Evolutionary conservation across 2,329 filamentous ascomycete genomes (phyloP).

Genomic region (Ascocoryne sarcoides): DNA sequence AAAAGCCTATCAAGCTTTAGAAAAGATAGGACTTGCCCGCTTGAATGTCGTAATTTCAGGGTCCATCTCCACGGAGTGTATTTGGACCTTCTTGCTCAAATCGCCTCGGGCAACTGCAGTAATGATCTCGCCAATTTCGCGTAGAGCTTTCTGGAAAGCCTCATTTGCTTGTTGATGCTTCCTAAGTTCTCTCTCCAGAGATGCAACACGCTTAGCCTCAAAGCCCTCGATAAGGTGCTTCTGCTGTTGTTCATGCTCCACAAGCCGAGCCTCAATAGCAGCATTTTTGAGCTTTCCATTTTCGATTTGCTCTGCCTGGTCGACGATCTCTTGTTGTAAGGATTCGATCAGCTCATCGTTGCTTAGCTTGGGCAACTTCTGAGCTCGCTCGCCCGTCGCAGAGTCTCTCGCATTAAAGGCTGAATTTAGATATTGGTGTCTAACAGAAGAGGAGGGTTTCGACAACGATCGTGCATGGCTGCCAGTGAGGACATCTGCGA

Average conservation of each 20-base stretch:
- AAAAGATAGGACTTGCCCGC: slow-evolving; percentile 46
- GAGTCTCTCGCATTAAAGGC: slow-evolving; percentile 25
- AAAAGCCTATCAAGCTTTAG: not conserved
- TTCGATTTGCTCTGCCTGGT: slow-evolving; percentile 89
- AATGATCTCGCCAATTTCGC: slow-evolving; percentile 95
- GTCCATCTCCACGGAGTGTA: slow-evolving; percentile 95
- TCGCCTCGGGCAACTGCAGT: slow-evolving; percentile 93
- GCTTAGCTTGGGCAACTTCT: slow-evolving; percentile 42
- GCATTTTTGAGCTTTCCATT: slow-evolving; percentile 79
- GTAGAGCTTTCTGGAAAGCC: slow-evolving; percentile 93
- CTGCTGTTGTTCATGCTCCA: slow-evolving; percentile 77
- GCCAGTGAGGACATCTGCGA: slow-evolving; percentile 42
- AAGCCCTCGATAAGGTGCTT: slow-evolving; percentile 74
- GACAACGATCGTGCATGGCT: slow-evolving; percentile 27
- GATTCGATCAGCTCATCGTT: slow-evolving; percentile 81
- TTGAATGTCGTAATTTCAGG: slow-evolving; percentile 97
- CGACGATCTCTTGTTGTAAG: slow-evolving; percentile 82
- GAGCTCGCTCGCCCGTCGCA: slow-evolving; percentile 20
- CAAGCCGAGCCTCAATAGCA: slow-evolving; percentile 75
- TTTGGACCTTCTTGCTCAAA: slow-evolving; percentile 91
- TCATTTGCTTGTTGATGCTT: slow-evolving; percentile 98
- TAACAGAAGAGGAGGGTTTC: slow-evolving; percentile 21
- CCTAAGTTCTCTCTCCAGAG: slow-evolving; percentile 84
- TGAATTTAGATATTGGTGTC: slow-evolving; percentile 34
- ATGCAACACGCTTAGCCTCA: slow-evolving; percentile 78